Percentiles rank a stretch among this genome's conserved stretches.
phyloP scores from a whole-genome alignment of 371 early-diverging fungal genomes.

The Entomophthora muscae region DNA sequence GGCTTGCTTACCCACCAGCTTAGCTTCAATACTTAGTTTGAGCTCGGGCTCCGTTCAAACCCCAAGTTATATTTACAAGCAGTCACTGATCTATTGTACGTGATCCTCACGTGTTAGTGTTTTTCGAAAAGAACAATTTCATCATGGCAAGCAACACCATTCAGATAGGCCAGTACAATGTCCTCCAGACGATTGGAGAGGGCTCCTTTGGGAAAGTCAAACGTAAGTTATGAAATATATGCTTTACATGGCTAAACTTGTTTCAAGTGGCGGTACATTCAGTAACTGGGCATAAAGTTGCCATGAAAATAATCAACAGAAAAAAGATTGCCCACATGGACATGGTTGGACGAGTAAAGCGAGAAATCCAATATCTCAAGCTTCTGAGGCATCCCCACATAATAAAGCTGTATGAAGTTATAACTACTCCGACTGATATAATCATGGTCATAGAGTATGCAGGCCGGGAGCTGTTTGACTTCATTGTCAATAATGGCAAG shows the following conservation, averaged over 20 bases:
- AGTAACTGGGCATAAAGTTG: slow-evolving; percentile 82
- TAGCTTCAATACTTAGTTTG: not conserved
- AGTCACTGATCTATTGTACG: not conserved
- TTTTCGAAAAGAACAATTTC: not conserved
- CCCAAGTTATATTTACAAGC: not conserved
- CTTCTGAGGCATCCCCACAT: slow-evolving; percentile 92
- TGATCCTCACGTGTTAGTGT: not conserved
- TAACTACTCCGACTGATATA: slow-evolving; percentile 87
- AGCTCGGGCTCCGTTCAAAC: not conserved
- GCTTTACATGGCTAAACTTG: not conserved
- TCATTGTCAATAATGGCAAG: slow-evolving; percentile 85
- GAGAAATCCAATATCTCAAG: slow-evolving; percentile 94
- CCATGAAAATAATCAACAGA: slow-evolving; percentile 88
- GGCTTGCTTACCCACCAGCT: not conserved
- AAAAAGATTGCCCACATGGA: slow-evolving; percentile 79
- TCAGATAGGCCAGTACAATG: slow-evolving; percentile 75
- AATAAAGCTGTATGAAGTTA: slow-evolving; percentile 96
- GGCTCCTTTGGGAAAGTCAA: slow-evolving; percentile 97
- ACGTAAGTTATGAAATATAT: slow-evolving; percentile 31
- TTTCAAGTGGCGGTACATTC: slow-evolving; percentile 80
- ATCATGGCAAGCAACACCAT: slow-evolving; percentile 24
- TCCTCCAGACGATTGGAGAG: slow-evolving; percentile 84
- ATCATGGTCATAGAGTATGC: slow-evolving; percentile 97
- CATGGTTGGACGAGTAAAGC: slow-evolving; percentile 82
- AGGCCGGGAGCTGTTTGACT: slow-evolving; percentile 89